Conservation (phyloP, 139 green algal species). For the Auxenochlorella protothecoides region DNA sequence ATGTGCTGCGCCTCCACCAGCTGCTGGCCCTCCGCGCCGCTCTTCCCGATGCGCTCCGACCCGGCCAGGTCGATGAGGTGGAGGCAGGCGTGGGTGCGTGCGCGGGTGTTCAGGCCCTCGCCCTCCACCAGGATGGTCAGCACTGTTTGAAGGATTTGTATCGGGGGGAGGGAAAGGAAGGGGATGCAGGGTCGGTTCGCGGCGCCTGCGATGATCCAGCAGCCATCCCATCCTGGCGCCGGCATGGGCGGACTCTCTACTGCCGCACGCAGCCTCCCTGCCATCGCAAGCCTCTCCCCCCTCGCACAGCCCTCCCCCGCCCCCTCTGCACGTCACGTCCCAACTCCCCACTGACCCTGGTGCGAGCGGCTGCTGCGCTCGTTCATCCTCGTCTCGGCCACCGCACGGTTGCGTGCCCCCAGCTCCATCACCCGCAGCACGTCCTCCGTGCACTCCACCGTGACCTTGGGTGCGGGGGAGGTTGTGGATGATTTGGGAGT, state of each 20-base stretch:
- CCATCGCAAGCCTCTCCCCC: no score
- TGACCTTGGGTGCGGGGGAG: constrained; percentile 21
- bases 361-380: constrained; percentile 75
- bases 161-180: not conserved
- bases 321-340: no score
- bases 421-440: constrained; percentile 68
- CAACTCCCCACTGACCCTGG: not conserved
- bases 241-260: no score
- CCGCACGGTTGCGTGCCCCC: constrained; percentile 41
- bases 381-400: constrained; percentile 84
- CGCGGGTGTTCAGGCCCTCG: constrained; percentile 40
- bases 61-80: constrained; percentile 82
- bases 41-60: constrained; percentile 75
- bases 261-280: no score
- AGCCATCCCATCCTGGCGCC: no score
- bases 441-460: constrained; percentile 50
- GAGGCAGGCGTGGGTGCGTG: constrained; percentile 40
- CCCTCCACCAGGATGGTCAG: constrained; percentile 80
- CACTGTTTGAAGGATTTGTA: constrained; percentile 22
- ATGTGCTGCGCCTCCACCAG: constrained; percentile 89
- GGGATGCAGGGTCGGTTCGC: not conserved
- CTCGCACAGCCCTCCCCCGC: no score
- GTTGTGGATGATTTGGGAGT: no score
- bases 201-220: not conserved
- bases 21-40: constrained; percentile 59